Percentiles rank a stretch among this genome's conserved stretches.
phyloP scores from a whole-genome alignment of 2,329 filamentous ascomycete species.

The Geosmithia flava region DNA sequence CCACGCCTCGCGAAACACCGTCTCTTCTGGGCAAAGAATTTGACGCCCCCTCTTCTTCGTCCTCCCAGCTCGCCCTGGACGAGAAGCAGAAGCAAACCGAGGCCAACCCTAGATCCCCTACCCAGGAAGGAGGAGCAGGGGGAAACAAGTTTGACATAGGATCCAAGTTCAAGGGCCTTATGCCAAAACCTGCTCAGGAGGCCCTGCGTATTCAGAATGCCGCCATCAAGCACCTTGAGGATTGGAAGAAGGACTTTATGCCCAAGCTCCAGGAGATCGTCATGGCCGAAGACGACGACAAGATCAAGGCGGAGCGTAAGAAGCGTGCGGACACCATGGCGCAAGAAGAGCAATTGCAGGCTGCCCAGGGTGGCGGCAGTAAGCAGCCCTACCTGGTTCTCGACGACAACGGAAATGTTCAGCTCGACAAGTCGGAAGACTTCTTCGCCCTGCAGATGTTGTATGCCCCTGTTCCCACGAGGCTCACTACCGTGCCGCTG shows the following conservation, averaged over 20 bases:
- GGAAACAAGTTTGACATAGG: slow-evolving; percentile 2
- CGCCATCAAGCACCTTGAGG: slow-evolving; percentile 57
- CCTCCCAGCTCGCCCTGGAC: slow-evolving; percentile 3
- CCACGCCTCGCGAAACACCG: neutral
- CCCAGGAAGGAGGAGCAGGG: neutral
- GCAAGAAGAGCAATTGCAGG: slow-evolving; percentile 18
- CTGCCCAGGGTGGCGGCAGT: slow-evolving; percentile 16
- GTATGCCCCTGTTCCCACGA: slow-evolving; percentile 39
- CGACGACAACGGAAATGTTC: slow-evolving; percentile 25
- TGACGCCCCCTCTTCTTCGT: neutral
- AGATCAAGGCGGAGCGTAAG: slow-evolving; percentile 32
- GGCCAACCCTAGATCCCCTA: slow-evolving; percentile 2
- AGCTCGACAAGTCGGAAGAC: slow-evolving; percentile 20
- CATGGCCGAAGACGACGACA: slow-evolving; percentile 33
- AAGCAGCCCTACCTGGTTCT: slow-evolving; percentile 15
- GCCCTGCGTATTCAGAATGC: slow-evolving; percentile 28
- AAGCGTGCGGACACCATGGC: slow-evolving; percentile 29
- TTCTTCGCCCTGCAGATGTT: slow-evolving; percentile 32
- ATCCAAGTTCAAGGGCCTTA: slow-evolving; percentile 5
- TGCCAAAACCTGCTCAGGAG: slow-evolving; percentile 8
- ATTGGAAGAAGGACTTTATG: slow-evolving; percentile 66
- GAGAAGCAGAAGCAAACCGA: slow-evolving; percentile 3
- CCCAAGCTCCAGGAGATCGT: slow-evolving; percentile 57
- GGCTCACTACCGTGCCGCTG: slow-evolving; percentile 42
- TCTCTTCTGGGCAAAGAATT: neutral